Conservation (phyloP, 441 rosid species). For the Metrosideros polymorpha region DNA sequence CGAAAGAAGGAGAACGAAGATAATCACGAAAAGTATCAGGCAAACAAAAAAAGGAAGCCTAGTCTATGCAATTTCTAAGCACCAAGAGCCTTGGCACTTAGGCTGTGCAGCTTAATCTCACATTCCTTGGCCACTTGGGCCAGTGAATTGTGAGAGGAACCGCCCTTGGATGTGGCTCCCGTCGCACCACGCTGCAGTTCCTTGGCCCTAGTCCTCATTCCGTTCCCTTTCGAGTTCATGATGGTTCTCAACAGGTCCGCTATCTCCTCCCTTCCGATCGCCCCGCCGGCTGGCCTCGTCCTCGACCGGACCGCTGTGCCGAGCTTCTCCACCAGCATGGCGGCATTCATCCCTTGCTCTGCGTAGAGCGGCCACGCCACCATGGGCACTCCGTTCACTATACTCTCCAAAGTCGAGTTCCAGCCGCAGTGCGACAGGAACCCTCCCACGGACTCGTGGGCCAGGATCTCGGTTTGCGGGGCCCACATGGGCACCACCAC, state of each 20-base stretch:
- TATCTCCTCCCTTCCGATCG: conserved; percentile 30
- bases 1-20: background rate
- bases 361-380: conserved; percentile 60
- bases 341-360: conserved; percentile 52
- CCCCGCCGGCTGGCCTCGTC: background rate
- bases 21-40: background rate
- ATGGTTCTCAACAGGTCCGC: conserved; percentile 22
- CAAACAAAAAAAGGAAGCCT: background rate
- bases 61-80: background rate
- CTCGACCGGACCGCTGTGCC: conserved; percentile 16
- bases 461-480: background rate
- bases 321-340: conserved; percentile 29
- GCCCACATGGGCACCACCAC: background rate
- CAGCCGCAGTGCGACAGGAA: background rate
- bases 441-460: background rate
- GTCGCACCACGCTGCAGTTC: conserved; percentile 20
- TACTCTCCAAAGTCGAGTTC: conserved; percentile 23
- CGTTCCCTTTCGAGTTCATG: conserved; percentile 20
- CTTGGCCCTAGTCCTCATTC: conserved; percentile 18
- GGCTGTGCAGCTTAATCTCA: background rate
- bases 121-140: conserved; percentile 11
- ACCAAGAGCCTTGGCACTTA: background rate
- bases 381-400: conserved; percentile 50
- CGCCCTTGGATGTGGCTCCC: conserved; percentile 19
- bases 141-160: conserved; percentile 23